Percentiles rank a stretch among this genome's conserved stretches.
These are phyloP conservation scores for Plasmodium adleri DNA, from an alignment of 169 alveolate genomes.

Conservation along the genomic window DNA sequence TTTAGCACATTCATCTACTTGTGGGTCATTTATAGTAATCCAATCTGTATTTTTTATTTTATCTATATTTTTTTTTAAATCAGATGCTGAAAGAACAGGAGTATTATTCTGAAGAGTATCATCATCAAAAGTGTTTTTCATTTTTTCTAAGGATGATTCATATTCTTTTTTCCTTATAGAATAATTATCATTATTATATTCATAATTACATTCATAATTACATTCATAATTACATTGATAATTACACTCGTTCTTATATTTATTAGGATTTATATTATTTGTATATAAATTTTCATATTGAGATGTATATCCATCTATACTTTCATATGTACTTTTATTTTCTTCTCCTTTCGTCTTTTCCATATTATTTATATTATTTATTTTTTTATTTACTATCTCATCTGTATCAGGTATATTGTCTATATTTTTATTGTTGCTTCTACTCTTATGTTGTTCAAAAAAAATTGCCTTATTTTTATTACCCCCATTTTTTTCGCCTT, in stretches of 20 bases:
- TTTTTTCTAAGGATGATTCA: slow-evolving; percentile 30
- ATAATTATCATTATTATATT: background rate
- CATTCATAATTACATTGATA: background rate
- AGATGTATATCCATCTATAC: background rate
- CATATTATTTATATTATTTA: background rate
- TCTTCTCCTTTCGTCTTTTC: slow-evolving; percentile 1
- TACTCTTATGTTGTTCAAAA: slow-evolving; percentile 5
- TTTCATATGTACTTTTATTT: background rate
- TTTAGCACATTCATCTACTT: slow-evolving; percentile 76
- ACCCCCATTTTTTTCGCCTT: background rate
- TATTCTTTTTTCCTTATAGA: slow-evolving; percentile 28
- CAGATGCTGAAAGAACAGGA: slow-evolving; percentile 12
- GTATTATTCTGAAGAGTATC: slow-evolving; percentile 3
- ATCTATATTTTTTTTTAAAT: slow-evolving; percentile 6
- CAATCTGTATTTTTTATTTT: slow-evolving; percentile 36
- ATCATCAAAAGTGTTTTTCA: slow-evolving; percentile 1
- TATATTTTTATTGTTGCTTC: background rate
- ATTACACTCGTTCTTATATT: background rate
- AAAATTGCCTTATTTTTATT: background rate
- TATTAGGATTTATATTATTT: background rate
- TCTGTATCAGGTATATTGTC: background rate
- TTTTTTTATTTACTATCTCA: background rate
- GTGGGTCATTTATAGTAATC: slow-evolving; percentile 76
- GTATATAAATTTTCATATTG: background rate
- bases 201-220: background rate